A percentile compares a stretch with the other conserved stretches of the same genome.
These are phyloP conservation scores for Cicer arietinum DNA, from an alignment of 306 rosid species.

Conservation along the genomic window DNA sequence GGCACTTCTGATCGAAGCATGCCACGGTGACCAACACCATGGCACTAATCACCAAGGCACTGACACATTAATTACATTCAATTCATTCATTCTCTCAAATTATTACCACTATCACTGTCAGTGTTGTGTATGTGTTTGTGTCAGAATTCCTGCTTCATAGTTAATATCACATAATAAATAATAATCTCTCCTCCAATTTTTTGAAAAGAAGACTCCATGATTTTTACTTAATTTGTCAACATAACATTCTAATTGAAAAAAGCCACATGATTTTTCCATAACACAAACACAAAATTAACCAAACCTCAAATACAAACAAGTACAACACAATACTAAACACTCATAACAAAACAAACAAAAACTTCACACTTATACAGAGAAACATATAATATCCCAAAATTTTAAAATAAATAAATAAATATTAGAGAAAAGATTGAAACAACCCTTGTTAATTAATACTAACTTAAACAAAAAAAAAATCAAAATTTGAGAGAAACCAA, in stretches of 20 bases:
- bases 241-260: neutral
- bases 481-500: conserved; percentile 20
- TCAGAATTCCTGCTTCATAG: too few species aligned
- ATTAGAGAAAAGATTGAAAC: conserved; percentile 34
- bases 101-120: too few species aligned
- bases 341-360: conserved; percentile 29
- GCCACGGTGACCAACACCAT: too few species aligned
- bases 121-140: too few species aligned
- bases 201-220: neutral
- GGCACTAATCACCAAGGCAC: too few species aligned
- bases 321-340: conserved; percentile 20
- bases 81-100: too few species aligned
- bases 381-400: conserved; percentile 5
- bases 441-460: conserved; percentile 20
- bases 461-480: conserved; percentile 1
- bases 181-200: too few species aligned
- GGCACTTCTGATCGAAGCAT: too few species aligned
- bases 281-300: conserved; percentile 45
- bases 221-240: neutral
- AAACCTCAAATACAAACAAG: conserved; percentile 32
- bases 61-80: too few species aligned
- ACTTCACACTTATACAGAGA: conserved; percentile 37
- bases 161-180: too few species aligned
- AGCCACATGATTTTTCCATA: conserved; percentile 33
- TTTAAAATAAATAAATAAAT: conserved; percentile 1